Base-by-base conservation (phyloP, 2,329 filamentous ascomycete species). In the Leptographium lundbergii region DNA sequence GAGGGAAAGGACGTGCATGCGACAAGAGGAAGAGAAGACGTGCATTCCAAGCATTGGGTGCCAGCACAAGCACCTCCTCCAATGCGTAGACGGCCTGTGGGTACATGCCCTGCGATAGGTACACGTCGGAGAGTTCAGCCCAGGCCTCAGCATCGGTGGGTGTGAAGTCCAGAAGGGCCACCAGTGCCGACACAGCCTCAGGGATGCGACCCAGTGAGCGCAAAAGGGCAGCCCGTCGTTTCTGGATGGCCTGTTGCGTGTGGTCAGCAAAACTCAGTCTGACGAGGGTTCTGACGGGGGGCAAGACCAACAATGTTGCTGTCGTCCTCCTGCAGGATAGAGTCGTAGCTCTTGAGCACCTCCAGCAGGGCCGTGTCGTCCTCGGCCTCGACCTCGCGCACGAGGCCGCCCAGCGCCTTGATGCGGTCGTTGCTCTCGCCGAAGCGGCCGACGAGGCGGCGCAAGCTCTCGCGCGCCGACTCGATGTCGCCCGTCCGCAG, bases 41-140 rank as follows among this genome's bases (percentile, higher is more conserved):
- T 71, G 94, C 89, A 76, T 95, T 97, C 91, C 94, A 99, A 24
- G 92, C 89, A 74, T 96, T 95, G 4, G 94, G 92, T 57, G 84
- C 82, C 60, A 95, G 78, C 57, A 97, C 76, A 52, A 99, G 73
- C 24, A 95, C 90, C 71, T 99, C 94, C 71, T 99, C 94, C 52
- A 96, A 75, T 61, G 90, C 87, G 71, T 87, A 96, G 56, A 96
- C 84, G 47, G 91, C 88, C 71, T 97, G 92, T 17, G 85, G 75
- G 68, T 88, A 90, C 66, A 92, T 73, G 0, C 87, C 89, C 68
- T 92, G 87, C 24, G 79, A 79, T 34, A 91, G 78, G 72, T 99
- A 97, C 62, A 96, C 74, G 69, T 96, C 90, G 57, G 89, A 84
- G 65, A 97, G 77, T 74, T 99, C 94, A 57, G 89, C 83, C 94